Base-by-base conservation (phyloP, 1,284 basidiomycete genomes). In the Ceratorhiza oryzae-sativae region DNA sequence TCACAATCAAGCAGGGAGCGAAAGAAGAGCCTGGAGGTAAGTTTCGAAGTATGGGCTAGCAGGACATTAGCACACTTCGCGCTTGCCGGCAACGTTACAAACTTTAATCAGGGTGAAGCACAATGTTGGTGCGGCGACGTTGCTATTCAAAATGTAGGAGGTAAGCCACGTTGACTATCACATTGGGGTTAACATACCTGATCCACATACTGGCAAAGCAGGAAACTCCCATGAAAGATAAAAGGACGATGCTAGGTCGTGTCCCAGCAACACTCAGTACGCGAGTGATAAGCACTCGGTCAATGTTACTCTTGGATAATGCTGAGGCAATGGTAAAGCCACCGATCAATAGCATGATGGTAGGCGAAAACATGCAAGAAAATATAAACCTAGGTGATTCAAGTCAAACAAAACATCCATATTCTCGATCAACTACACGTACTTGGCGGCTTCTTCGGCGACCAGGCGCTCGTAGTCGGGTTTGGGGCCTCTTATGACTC, bases 141-240 rank as follows among this genome's bases (percentile, higher is more conserved):
- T 98, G 79, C 92, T 94, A 72, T 34, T 5, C 20, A 32, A 39
- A 13, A 46, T 74, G 13, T n/a, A 36, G 27, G 39, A 30, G 32
- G 18, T 20, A n/a, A 42, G 27, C 34, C 5, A 27, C 27, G 56
- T 9, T 5, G 23, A 39, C 55, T 39, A 27, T 46, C 25, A 23
- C 1, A 8, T n/a, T 6, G n/a, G 77, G 78, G 1, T 80, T 80
- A 49, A 80, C 84, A 72, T 79, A 93, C 86, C 90, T 92, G 77
- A 99, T 98, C 97, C 96, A 99, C 97, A 98, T 99, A 80, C 93
- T 95, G 1, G 97, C 95, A 79, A 99, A 99, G 79, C 96, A 98
- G 0, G 96, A 93, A 3, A 99, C 96, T 46, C 86, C 88, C 97
- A 99, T 99, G 81, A 98, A 94, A 0, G 95, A 92, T 45, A 99